Percentiles rank a stretch among this genome's conserved stretches.
Evolutionary conservation across 352 stramenopile genomes (phyloP).

Genomic region (Globisporangium alternatum): DNA sequence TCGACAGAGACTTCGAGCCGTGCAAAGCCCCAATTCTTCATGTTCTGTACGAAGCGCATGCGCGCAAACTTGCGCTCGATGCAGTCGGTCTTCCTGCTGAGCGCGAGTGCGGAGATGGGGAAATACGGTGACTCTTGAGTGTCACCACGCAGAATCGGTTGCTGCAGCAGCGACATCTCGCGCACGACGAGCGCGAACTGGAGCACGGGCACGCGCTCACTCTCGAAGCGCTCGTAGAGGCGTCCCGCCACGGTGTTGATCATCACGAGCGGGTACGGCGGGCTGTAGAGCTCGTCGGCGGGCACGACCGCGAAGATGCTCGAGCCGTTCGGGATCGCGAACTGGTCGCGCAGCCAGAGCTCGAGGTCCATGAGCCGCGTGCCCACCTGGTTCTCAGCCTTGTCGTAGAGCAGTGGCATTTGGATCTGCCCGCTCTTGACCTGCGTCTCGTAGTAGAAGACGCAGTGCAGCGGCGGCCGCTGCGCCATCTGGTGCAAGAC

Average conservation of each 20-base stretch:
- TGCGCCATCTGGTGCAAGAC: conserved; percentile 25
- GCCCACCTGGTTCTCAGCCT: conserved; percentile 24
- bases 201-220: conserved; percentile 44
- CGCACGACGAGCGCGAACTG: conserved; percentile 69
- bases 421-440: conserved; percentile 46
- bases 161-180: conserved; percentile 47
- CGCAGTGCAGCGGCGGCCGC: conserved; percentile 57
- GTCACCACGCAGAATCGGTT: conserved; percentile 45
- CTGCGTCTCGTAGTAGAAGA: conserved; percentile 67
- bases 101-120: conserved; percentile 41
- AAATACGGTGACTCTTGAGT: conserved; percentile 66
- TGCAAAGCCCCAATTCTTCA: conserved; percentile 73
- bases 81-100: conserved; percentile 30
- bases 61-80: conserved; percentile 54
- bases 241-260: conserved; percentile 63
- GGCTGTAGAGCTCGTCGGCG: conserved; percentile 75
- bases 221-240: conserved; percentile 43
- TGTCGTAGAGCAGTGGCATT: conserved; percentile 69
- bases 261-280: conserved; percentile 75
- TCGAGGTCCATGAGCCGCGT: conserved; percentile 75
- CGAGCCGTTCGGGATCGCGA: conserved; percentile 45
- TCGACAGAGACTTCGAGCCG: conserved; percentile 60
- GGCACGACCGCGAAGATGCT: conserved; percentile 77
- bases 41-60: conserved; percentile 62
- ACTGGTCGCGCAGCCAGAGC: conserved; percentile 60